Evolutionary conservation across 2,329 filamentous ascomycete genomes (phyloP), one percentile per base, ranked within the genome.

Genomic region (Zalaria sp.): DNA sequence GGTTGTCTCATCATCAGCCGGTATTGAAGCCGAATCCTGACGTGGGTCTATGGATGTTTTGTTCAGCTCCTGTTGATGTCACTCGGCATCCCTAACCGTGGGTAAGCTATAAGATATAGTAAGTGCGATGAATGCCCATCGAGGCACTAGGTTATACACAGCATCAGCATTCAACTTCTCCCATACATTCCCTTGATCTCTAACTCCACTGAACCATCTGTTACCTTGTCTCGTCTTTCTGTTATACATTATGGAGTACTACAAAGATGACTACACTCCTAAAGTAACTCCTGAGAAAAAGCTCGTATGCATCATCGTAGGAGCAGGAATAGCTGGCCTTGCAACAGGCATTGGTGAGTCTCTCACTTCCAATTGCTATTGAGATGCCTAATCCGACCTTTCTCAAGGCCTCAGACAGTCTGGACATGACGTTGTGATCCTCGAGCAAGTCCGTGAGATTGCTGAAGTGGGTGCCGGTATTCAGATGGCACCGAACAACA

Each of bases 281-380:
- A 7, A 27, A 5, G n/a, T 9, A 28, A 42, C 39, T 27, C 45
- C 43, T 25, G 42, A 44, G 26, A 42, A 32, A 11, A 40, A 36
- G 28, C 41, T 49, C 7, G 43, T 66, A 54, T 53, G 72, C 25
- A 61, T 73, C 26, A 59, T 75, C 11, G 64, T 73, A n/a, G 72
- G 72, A 8, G 72, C 70, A 11, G 72, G 72, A 4, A 60, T 75
- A 11, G 68, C 69, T 25, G 72, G 72, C 3, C 58, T 75, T 4
- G 67, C 61, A 9, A 62, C 66, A 11, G 65, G 63, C n/a, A 66
- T 71, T 43, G 37, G 37, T 39, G 27, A 5, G 26, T 9, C 11
- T 6, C 8, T 38, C 37, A 38, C 25, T 25, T 5, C 25, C 37
- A 8, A n/a, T 32, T 7, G 29, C n/a, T n/a, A 7, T n/a, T 7